Conservation (phyloP, 1,139 yeast genomes). For the Arxiozyma slooffiae region DNA sequence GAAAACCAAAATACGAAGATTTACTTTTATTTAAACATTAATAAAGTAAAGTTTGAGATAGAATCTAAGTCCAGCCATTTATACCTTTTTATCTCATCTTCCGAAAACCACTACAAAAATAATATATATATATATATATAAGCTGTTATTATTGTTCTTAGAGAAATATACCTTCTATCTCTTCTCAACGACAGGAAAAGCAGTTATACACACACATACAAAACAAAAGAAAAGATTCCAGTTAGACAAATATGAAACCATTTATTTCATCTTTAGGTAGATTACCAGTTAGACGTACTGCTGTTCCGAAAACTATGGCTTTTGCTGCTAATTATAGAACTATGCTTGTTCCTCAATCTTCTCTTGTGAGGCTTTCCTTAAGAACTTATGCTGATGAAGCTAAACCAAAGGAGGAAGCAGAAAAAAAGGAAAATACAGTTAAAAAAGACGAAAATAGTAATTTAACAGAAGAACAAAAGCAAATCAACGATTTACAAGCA, state of each 20-base stretch:
- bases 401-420: slow-evolving; percentile 11
- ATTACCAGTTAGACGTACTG: slow-evolving; percentile 3
- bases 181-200: neutral
- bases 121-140: too few species aligned
- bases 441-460: slow-evolving; percentile 5
- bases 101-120: too few species aligned
- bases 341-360: neutral
- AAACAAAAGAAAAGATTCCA: neutral
- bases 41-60: too few species aligned
- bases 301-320: slow-evolving; percentile 4
- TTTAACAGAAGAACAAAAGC: slow-evolving; percentile 15
- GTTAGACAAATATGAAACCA: slow-evolving; percentile 5
- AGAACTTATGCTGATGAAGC: slow-evolving; percentile 21
- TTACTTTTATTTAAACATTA: too few species aligned
- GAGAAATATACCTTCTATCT: neutral
- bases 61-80: too few species aligned
- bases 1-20: too few species aligned
- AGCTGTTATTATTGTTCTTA: too few species aligned
- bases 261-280: slow-evolving; percentile 3
- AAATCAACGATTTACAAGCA: slow-evolving; percentile 35
- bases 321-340: neutral
- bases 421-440: slow-evolving; percentile 3
- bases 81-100: too few species aligned
- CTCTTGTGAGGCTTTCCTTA: neutral
- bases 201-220: too few species aligned